Evolutionary conservation across 2,329 filamentous ascomycete species (phyloP), one percentile per base, ranked within the genome.

Genomic region (Aspergillus viridinutans): DNA sequence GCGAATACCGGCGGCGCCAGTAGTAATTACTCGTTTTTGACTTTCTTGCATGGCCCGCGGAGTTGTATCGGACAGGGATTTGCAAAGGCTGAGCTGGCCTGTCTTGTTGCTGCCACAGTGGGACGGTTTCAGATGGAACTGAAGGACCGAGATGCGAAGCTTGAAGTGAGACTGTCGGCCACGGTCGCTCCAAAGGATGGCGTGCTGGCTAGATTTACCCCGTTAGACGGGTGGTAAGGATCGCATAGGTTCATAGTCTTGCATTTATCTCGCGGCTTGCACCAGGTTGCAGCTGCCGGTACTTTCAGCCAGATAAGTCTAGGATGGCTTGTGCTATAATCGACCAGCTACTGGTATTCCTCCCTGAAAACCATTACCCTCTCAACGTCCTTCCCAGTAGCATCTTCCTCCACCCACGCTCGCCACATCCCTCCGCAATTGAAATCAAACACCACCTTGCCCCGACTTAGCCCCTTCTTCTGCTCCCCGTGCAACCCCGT

Each of bases 401-500:
- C 62, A 23, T 69, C 67, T 50, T 76, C 72, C 55, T 83, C 79
- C 52, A 80, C 76, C 76, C 88, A 93, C 0, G 90, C 90, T 21
- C 91, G 82, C 68, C 92, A 94, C 89, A 96, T 92, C 0, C 92
- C 92, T 4, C 87, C 89, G 64, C 89, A 94, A 69, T 96, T 96
- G 70, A 87, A 92, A 65, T 92, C 89, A 70, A 86, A 88, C 17
- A 92, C 75, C 5, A 95, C 80, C 52, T 82, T 78, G 0, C 78
- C 76, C 28, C 62, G 66, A 38, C 64, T 58, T 42, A 69, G 55
- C 78, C 65, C n/a, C 63, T 62, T 0, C 80, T 51, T 48, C 28
- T 25, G 79, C 3, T 57, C 75, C n/a, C 75, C 65, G 26, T 82
- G 76, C 2, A 73, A 69, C 10, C 81, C 20, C 1, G 83, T 73